phyloP scores from a whole-genome alignment of 495 filamentous ascomycete genomes.

The Usnea hakonensis region DNA sequence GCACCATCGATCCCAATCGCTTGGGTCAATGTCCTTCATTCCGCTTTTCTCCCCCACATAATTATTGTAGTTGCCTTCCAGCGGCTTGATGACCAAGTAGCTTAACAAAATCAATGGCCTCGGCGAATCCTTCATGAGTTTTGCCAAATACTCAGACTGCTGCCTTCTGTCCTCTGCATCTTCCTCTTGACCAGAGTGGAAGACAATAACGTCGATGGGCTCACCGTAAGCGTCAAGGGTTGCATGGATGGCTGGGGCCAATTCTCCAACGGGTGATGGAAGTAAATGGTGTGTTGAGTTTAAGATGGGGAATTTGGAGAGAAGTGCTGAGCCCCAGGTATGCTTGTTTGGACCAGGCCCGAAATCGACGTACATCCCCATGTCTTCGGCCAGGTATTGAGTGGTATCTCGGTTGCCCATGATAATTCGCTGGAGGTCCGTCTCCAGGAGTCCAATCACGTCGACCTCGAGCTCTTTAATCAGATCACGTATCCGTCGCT shows the following conservation, averaged over 20 bases:
- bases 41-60: conserved; percentile 80
- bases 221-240: conserved; percentile 90
- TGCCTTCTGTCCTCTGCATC: conserved; percentile 87
- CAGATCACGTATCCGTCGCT: conserved; percentile 85
- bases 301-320: conserved; percentile 96
- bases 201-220: conserved; percentile 88
- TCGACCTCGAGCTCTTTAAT: conserved; percentile 92
- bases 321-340: conserved; percentile 89
- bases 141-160: conserved; percentile 78
- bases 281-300: conserved; percentile 95
- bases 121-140: conserved; percentile 75
- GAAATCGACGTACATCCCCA: conserved; percentile 98
- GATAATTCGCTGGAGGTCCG: conserved; percentile 93
- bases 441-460: conserved; percentile 87
- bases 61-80: conserved; percentile 92
- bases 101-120: conserved; percentile 80
- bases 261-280: conserved; percentile 85
- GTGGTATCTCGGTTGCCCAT: conserved; percentile 99
- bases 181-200: conserved; percentile 98
- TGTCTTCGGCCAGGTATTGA: conserved; percentile 88
- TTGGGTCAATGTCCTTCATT: conserved; percentile 92
- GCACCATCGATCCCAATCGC: conserved; percentile 97
- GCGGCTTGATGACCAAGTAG: conserved; percentile 86
- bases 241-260: conserved; percentile 93
- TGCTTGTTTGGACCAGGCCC: conserved; percentile 98